Base-by-base conservation (phyloP, 2,329 filamentous ascomycete species). In the Penicillium decumbens region DNA sequence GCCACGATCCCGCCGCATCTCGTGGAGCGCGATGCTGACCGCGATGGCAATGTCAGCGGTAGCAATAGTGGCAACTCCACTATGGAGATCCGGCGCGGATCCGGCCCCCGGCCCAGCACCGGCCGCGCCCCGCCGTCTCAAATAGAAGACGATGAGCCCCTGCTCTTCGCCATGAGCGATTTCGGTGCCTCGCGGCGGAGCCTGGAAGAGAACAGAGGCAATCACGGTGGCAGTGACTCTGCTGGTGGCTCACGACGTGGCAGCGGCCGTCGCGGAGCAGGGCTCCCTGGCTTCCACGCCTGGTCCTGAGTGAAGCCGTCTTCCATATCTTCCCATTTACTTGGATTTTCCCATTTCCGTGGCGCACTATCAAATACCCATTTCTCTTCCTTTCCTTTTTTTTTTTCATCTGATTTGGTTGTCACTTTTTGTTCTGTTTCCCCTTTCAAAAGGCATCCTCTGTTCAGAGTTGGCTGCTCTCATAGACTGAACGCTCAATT, bases 141-240 rank as follows among this genome's bases (percentile, higher is more conserved):
- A 35, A 44, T 60, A 13, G 72, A 75, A 39, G 72, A 75, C 27
- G 72, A 75, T 13, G 72, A 75, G 47, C 72, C 72, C 7, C 57
- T 75, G 6, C 59, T 75, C 3, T 75, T 75, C 54, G 70, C 72
- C 30, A 75, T 75, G 72, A 75, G 72, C 49, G 72, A 75, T 45
- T 72, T 75, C 46, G 70, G 70, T 7, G 67, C 60, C 33, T 70
- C 71, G 7, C 64, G 72, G 33, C 67, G 72, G 43, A 74, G 72
- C 47, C 56, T 73, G 23, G 72, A 75, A 50, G 72, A 74, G 55
- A 64, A 65, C 29, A 57, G 68, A 41, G 61, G 64, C 24, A 67
- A 62, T 41, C 65, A 66, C 47, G 61, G 63, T 24, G 56, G 58
- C 4, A 53, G 55, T 15, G 68, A 68, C 42, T 61, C 64, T 3